phyloP scores from a whole-genome alignment of 2,329 filamentous ascomycete species.

The Cladosporium sphaerospermum region DNA sequence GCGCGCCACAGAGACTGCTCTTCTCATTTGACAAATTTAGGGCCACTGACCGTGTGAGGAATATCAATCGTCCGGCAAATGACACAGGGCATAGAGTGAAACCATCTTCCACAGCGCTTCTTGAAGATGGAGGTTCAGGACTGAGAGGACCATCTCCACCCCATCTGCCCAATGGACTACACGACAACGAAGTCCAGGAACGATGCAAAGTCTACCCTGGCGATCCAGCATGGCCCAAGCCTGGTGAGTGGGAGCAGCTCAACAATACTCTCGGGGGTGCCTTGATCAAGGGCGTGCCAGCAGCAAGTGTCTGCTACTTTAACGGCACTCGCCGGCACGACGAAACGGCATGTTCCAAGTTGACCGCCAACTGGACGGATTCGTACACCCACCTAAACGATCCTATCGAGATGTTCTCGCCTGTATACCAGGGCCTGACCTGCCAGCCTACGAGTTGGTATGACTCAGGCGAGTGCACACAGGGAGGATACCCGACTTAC shows the following conservation, averaged over 20 bases:
- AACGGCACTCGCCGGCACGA: slow-evolving; percentile 6
- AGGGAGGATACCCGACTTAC: slow-evolving; percentile 16
- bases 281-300: slow-evolving; percentile 11
- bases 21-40: no score
- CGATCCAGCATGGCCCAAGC: slow-evolving; percentile 8
- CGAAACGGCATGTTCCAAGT: slow-evolving; percentile 7
- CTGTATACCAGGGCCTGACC: slow-evolving; percentile 4
- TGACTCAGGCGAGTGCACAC: slow-evolving; percentile 10
- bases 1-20: no score
- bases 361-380: slow-evolving; percentile 8
- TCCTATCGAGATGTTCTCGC: slow-evolving; percentile 8
- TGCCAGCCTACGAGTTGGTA: slow-evolving; percentile 8
- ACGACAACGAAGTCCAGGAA: neutral
- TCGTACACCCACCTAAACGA: neutral
- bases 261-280: slow-evolving; percentile 10
- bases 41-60: no score
- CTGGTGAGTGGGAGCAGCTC: slow-evolving; percentile 8
- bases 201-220: slow-evolving; percentile 13
- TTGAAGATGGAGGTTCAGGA: no score
- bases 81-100: no score
- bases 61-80: no score
- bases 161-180: neutral
- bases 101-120: no score
- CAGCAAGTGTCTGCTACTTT: slow-evolving; percentile 13
- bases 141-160: no score